phyloP scores from a whole-genome alignment of 352 stramenopile species.

The Peronospora belbahrii region DNA sequence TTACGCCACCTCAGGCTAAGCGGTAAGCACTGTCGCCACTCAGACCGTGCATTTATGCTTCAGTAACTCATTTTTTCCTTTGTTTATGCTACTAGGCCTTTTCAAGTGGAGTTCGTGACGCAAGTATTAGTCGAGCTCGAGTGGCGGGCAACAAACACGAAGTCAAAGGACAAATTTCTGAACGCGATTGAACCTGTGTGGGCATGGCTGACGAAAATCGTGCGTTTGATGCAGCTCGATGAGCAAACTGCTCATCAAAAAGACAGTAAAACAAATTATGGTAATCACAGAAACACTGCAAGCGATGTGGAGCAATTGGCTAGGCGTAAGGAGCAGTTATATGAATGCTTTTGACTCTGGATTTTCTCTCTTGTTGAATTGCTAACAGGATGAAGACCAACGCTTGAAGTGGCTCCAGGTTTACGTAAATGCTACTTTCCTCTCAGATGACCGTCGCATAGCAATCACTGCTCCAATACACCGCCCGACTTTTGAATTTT shows the following conservation, averaged over 20 bases:
- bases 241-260: constrained; percentile 19
- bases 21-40: constrained; percentile 15
- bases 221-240: constrained; percentile 45
- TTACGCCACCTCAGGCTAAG: constrained; percentile 30
- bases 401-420: neutral
- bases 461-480: constrained; percentile 32
- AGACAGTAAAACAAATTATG: constrained; percentile 7
- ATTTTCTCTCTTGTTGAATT: constrained; percentile 6
- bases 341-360: constrained; percentile 1
- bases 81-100: constrained; percentile 20
- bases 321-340: constrained; percentile 16
- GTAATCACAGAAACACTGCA: neutral
- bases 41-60: neutral
- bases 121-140: constrained; percentile 47
- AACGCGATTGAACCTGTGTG: constrained; percentile 16
- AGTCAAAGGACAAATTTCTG: constrained; percentile 24
- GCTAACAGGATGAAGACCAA: constrained; percentile 3
- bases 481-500: constrained; percentile 91
- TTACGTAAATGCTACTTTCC: neutral
- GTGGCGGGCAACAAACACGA: constrained; percentile 30
- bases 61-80: neutral
- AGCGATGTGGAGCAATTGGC: constrained; percentile 29
- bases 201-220: constrained; percentile 50
- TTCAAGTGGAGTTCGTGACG: constrained; percentile 45
- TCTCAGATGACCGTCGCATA: neutral